Evolutionary conservation across 1,139 yeast species (phyloP), one percentile per base, ranked within the genome.

Genomic region (Sugiyamaella xylanicola): DNA sequence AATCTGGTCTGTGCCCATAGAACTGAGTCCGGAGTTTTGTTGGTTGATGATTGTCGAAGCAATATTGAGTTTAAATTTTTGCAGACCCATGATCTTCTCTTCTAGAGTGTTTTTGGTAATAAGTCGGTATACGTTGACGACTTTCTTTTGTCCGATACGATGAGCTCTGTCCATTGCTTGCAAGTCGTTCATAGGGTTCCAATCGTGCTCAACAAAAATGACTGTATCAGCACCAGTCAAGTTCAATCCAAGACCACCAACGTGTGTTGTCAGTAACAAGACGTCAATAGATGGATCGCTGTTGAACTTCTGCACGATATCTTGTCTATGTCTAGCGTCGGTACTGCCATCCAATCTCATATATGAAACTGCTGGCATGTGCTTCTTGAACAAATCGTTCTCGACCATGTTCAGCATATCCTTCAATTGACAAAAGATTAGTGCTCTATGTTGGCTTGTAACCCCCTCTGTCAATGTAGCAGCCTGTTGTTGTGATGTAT

Each of bases 101-200:
- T 95, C 99, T 61, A 95, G 77, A 0, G 99, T 93, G 65, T 89
- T 86, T 68, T 91, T 86, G 7, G 99, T 95, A 64, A 95, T 89
- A 63, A 95, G 79, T 65, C 98, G 79, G 68, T 92, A 92, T 16
- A 95, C 99, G 71, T 91, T 90, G 47, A 95, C 99, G 39, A 93
- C 97, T 70, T 92, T 93, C 76, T 91, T 91, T 73, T 95, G 99
- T 3, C 99, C 99, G 63, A 95, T 83, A 71, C 99, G 81, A 72
- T 95, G 99, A 0, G 99, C 99, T 68, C 99, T 81, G 70, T 95
- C 99, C 99, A 95, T 95, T 0, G 99, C 99, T 71, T 95, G 99
- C 59, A 95, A 77, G 76, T 95, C 99, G 68, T 91, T 93, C 99
- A 95, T 95, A 21, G 99, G 99, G 70, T 95, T 95, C 99, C 99